These are phyloP conservation scores for Bidens hawaiensis DNA, from an alignment of 140 eudicot genomes.

Conservation along the genomic window DNA sequence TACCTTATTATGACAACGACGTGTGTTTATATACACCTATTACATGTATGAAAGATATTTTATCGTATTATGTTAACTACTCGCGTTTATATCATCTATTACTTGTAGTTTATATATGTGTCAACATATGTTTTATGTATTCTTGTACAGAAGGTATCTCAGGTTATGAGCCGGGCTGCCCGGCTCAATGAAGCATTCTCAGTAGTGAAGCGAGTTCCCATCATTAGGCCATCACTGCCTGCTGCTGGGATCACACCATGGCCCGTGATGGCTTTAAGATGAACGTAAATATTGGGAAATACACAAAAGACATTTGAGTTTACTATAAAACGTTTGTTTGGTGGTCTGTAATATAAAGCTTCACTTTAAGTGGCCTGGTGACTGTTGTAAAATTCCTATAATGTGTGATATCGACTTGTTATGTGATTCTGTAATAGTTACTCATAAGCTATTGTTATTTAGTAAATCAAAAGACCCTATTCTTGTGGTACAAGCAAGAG, in stretches of 20 bases:
- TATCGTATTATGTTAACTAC: no score
- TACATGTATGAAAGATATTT: no score
- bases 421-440: constrained; percentile 35
- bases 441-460: constrained; percentile 26
- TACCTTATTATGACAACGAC: background rate
- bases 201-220: constrained; percentile 70
- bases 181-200: constrained; percentile 85
- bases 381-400: constrained; percentile 27
- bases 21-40: background rate
- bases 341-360: constrained; percentile 36
- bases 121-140: constrained; percentile 6
- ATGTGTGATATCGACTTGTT: constrained; percentile 13
- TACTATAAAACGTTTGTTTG: constrained; percentile 21
- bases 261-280: constrained; percentile 72
- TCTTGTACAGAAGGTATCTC: constrained; percentile 72
- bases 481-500: background rate
- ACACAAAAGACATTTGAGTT: constrained; percentile 7
- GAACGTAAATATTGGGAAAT: constrained; percentile 23
- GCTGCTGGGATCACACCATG: constrained; percentile 62
- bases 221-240: constrained; percentile 71
- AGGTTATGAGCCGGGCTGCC: constrained; percentile 81
- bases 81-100: no score
- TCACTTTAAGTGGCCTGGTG: constrained; percentile 18
- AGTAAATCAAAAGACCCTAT: background rate
- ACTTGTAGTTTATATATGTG: no score